Evolutionary conservation across 148 eudicot species (phyloP), one percentile per base, ranked within the genome.

Genomic region (Rhododendron simsii): DNA sequence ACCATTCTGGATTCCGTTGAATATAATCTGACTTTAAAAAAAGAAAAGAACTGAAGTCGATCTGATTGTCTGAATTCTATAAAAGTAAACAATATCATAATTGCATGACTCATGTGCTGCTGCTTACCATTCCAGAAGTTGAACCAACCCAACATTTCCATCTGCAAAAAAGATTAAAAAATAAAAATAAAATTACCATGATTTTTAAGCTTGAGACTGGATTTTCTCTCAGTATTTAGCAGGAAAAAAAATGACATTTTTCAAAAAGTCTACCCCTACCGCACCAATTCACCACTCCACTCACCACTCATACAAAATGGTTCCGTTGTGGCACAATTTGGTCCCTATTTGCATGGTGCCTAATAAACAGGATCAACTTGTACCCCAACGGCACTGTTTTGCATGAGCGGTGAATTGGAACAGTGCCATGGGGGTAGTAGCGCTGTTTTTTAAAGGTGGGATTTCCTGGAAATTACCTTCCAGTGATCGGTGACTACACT

Each of bases 111-210:
- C 11, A 63, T 23, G 10, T 39, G 44, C 44, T 26, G 15, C 26
- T 76, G 21, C 79, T 88, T 61, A 91, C 93, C 89, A 16, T 91
- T 91, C 91, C 92, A 89, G 51, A 88, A 90, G 61, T 81, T 41
- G 89, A 61, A 90, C 59, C 77, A 84, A 1, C 71, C 89, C 84
- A 91, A n/a, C 83, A 90, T 84, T 20, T 88, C 86, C 93, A 91
- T 91, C 93, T 91, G 93, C 16, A 0, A 59, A 51, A 79, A 69
- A 21, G 50, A 39, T 39, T 0, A 0, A 5, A 41, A 41, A 41
- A 41, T 4, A 41, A 41, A 41, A 37, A 41, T 5, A 5, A 41
- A 39, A 5, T 0, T 39, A 30, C 26, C 28, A 35, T 33, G 5
- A 13, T 30, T 33, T 71, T 4, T 14, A 71, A 4, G 39, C 14